Base-by-base conservation (phyloP, 257 asterid species). In the Cynanchum wilfordii region DNA sequence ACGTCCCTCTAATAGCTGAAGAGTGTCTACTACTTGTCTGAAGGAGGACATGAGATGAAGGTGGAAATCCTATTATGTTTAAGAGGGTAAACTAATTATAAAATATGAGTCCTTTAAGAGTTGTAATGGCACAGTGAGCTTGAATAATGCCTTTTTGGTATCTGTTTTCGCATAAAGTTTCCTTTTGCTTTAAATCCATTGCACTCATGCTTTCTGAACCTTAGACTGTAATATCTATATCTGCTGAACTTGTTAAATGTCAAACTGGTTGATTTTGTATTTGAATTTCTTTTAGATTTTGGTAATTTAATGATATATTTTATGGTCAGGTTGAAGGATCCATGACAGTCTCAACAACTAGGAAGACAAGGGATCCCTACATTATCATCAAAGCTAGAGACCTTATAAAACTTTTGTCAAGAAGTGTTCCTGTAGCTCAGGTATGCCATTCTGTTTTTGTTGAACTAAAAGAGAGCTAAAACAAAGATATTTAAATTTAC, bases 391-490 rank as follows among this genome's bases (percentile, higher is more conserved):
- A 93, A 87, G 96, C 97, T 75, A 87, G 98, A 79, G 98, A 93
- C 79, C 93, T 93, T 70, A 85, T 93, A 49, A 93, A 89, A 79
- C 97, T 93, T 75, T 76, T 93, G 74, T 93, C 98, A 50, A 84
- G 98, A 86, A 93, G 98, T 81, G 96, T 93, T 79, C 97, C 97
- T 75, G 96, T 96, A 70, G 90, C 96, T 75, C 98, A 93, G 97
- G 98, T 93, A 44, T 66, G 47, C 29, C 87, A 19, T 72, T 25
- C 33, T 16, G 27, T 79, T 40, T 42, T 42, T 42, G 47, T 42
- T 42, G 47, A 8, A 42, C 47, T 42, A 42, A 42, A 42, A 42
- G 47, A 42, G 2, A 42, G 10, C 7, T 8, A 42, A 42, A 42
- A 7, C 1, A 42, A 8, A 42, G 11, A 42, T 8, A 42, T 7